A percentile compares a stretch with the other conserved stretches of the same genome.
Conservation (phyloP, 805 yeast genomes). For the Danielia oregonensis region DNA sequence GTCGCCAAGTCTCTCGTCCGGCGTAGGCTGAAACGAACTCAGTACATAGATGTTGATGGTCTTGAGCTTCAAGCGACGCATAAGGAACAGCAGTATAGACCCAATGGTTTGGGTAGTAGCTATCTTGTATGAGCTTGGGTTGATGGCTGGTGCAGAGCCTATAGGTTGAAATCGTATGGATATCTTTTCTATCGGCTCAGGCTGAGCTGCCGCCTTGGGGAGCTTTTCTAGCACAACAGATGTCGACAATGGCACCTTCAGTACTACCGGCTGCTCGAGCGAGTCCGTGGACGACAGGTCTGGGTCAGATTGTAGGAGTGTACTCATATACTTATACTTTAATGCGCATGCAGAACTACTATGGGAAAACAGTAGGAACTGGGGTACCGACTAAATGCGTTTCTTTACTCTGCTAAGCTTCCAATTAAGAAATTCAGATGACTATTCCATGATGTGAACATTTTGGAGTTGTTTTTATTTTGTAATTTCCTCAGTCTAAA, state of each 20-base stretch:
- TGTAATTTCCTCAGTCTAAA: no score
- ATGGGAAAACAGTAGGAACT: neutral
- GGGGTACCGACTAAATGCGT: no score
- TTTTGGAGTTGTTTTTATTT: no score
- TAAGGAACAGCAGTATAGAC: slow-evolving; percentile 44
- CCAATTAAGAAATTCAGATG: no score
- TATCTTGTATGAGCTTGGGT: slow-evolving; percentile 49
- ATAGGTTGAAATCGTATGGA: slow-evolving; percentile 56
- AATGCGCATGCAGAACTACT: no score
- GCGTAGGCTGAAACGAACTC: slow-evolving; percentile 40
- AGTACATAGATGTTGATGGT: slow-evolving; percentile 33
- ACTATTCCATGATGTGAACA: no score
- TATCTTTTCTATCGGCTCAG: slow-evolving; percentile 24
- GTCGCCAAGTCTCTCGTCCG: slow-evolving; percentile 36
- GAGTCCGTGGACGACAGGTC: slow-evolving; percentile 3
- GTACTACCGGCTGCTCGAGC: slow-evolving; percentile 4
- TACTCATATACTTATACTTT: no score
- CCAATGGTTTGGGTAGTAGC: slow-evolving; percentile 45
- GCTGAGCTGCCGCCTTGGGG: neutral
- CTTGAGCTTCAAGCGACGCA: slow-evolving; percentile 10
- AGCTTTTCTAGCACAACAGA: slow-evolving; percentile 4
- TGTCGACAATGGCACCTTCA: slow-evolving; percentile 9
- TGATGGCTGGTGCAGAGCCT: slow-evolving; percentile 51
- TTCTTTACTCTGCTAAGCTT: no score
- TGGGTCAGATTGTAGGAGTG: slow-evolving; percentile 10